A percentile compares a stretch with the other conserved stretches of the same genome.
Conservation (phyloP, 176 grass and related monocot species). For the Avena eriantha region DNA sequence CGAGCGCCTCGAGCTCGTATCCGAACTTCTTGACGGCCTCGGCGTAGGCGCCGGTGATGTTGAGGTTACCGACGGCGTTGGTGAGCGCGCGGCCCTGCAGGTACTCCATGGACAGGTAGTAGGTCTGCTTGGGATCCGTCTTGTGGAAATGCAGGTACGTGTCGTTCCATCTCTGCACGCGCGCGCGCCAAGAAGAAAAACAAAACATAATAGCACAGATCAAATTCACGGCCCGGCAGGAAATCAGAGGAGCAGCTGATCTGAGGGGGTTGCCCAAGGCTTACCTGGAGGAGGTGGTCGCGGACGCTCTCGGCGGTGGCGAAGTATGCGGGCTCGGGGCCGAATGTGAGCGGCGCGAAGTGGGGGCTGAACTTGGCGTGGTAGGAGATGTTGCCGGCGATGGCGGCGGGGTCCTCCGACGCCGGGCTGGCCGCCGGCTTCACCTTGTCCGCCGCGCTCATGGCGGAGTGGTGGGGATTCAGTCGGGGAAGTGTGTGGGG, state of each 20-base stretch:
- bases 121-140: constrained; percentile 97
- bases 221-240: constrained; percentile 10
- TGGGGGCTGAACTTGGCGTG: constrained; percentile 79
- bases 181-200: background rate
- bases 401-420: constrained; percentile 61
- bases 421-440: constrained; percentile 68
- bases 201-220: background rate
- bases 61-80: constrained; percentile 95
- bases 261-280: background rate
- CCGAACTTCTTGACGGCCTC: constrained; percentile 94
- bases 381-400: constrained; percentile 87
- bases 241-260: background rate
- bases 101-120: constrained; percentile 99
- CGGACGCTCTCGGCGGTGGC: constrained; percentile 89
- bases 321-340: constrained; percentile 88
- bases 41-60: constrained; percentile 81
- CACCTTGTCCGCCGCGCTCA: constrained; percentile 56
- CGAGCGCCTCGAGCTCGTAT: constrained; percentile 85
- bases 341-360: constrained; percentile 82
- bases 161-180: constrained; percentile 86
- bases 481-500: background rate
- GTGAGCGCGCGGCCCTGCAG: constrained; percentile 94
- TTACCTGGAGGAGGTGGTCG: constrained; percentile 85
- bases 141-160: constrained; percentile 96
- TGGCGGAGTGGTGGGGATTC: constrained; percentile 42